Percentiles rank a stretch among this genome's conserved stretches.
phyloP scores from a whole-genome alignment of 2,329 filamentous ascomycete genomes.

The Xylaria multiplex region DNA sequence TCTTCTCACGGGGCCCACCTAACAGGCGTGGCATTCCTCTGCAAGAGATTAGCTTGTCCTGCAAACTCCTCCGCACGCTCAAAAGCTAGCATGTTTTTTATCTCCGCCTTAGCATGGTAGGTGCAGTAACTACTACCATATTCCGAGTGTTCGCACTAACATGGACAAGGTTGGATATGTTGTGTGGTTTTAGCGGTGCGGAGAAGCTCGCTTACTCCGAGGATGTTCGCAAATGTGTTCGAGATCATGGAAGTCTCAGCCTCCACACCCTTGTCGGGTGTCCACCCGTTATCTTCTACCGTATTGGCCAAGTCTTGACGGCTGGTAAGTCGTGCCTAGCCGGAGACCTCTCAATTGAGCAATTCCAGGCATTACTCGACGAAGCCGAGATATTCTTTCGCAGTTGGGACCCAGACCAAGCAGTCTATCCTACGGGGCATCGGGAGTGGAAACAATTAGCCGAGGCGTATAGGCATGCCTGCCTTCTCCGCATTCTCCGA shows the following conservation, averaged over 20 bases:
- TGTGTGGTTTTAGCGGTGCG: constrained; percentile 6
- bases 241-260: constrained; percentile 10
- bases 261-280: constrained; percentile 11
- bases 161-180: constrained; percentile 2
- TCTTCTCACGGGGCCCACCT: constrained; percentile 12
- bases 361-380: constrained; percentile 3
- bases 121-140: not conserved
- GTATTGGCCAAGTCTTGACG: constrained; percentile 8
- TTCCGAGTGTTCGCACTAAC: not conserved
- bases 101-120: constrained; percentile 11
- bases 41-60: constrained; percentile 11
- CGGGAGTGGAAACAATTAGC: constrained; percentile 4
- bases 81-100: constrained; percentile 10
- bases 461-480: constrained; percentile 14
- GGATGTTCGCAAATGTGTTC: constrained; percentile 9
- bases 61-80: constrained; percentile 2
- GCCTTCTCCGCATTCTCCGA: not conserved
- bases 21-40: constrained; percentile 10
- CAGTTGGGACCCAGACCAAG: constrained; percentile 14
- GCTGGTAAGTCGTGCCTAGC: constrained; percentile 8
- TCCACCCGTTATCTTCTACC: constrained; percentile 7
- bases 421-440: constrained; percentile 11
- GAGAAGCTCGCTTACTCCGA: constrained; percentile 15
- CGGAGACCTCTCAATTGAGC: constrained; percentile 4
- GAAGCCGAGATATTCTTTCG: constrained; percentile 19